Evolutionary conservation across 1,139 yeast genomes (phyloP), one percentile per base, ranked within the genome.

Genomic region (Candida sojae): DNA sequence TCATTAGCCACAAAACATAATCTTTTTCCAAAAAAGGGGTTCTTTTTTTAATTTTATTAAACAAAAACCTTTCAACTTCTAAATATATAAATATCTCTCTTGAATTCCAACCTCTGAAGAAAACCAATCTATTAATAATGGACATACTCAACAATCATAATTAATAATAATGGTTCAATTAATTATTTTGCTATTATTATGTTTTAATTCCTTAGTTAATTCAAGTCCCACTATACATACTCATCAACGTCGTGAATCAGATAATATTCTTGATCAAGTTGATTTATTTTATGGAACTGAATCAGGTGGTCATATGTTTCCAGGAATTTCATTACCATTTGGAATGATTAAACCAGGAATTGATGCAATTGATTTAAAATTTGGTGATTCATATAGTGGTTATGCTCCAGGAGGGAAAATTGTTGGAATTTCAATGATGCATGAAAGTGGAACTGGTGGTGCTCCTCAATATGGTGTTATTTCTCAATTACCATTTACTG

Each of bases 361-460:
- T 13, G 76, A 71, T 52, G 66, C 59, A 1, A 48, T 59, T n/a
- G 62, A 57, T 37, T 32, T 49, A 7, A 29, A 28, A 10, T 48
- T 43, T 30, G 69, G 64, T 11, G 64, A 68, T 48, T 63, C 68
- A 10, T 70, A 65, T 49, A 61, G 71, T 11, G 76, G 75, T 2
- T 71, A 65, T 51, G 66, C 70, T 1, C 59, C 64, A 0, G 63
- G 61, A 40, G 72, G 72, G 1, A 49, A 53, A 4, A 57, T 71
- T 28, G 55, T 58, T 23, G 75, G 72, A 7, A 58, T 71, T 36
- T 68, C 75, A 3, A 64, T 70, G 70, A 63, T 71, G 67, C 76
- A 71, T 50, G 75, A 69, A 44, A 62, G 69, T 30, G 75, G 77
- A 1, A 70, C 73, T 5, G 76, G 75, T 12, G 76, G 75, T 8